Conservation (phyloP, 345 rosid species). For the Diplotaxis tenuifolia region DNA sequence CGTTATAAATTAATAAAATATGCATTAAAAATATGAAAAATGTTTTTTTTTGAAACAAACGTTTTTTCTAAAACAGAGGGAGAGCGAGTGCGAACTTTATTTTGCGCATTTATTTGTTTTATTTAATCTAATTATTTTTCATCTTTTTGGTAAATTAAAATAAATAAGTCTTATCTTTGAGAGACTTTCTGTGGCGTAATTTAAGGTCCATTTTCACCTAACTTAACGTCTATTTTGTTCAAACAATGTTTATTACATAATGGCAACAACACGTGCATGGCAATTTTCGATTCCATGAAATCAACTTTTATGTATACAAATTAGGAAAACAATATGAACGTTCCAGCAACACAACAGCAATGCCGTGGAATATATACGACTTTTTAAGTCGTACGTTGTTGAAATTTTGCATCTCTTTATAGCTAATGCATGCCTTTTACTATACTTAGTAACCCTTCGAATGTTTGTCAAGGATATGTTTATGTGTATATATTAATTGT, state of each 20-base stretch:
- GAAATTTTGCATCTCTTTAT: neutral
- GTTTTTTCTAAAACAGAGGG: too few species aligned
- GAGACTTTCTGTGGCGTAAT: neutral
- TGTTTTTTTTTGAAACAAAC: too few species aligned
- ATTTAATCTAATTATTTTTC: neutral
- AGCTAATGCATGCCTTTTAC: conserved; percentile 19
- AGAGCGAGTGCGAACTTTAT: too few species aligned
- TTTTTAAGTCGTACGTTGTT: conserved; percentile 8
- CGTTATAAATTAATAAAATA: too few species aligned
- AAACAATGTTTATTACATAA: neutral
- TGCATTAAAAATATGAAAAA: too few species aligned
- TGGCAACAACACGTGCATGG: conserved; percentile 6
- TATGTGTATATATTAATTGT: conserved; percentile 10
- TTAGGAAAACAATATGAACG: conserved; percentile 13
- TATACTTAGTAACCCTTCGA: conserved; percentile 17
- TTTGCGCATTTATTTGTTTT: too few species aligned
- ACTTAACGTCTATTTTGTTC: neutral
- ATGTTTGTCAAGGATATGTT: conserved; percentile 12
- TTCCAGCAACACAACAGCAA: conserved; percentile 19
- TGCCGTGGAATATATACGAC: conserved; percentile 1
- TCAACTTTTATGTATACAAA: conserved; percentile 3
- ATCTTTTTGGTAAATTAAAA: neutral
- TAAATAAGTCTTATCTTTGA: neutral
- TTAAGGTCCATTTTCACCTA: neutral
- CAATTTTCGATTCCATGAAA: neutral